These are phyloP conservation scores for Solanum bulbocastanum DNA, from an alignment of 257 asterid species.

Conservation along the genomic window DNA sequence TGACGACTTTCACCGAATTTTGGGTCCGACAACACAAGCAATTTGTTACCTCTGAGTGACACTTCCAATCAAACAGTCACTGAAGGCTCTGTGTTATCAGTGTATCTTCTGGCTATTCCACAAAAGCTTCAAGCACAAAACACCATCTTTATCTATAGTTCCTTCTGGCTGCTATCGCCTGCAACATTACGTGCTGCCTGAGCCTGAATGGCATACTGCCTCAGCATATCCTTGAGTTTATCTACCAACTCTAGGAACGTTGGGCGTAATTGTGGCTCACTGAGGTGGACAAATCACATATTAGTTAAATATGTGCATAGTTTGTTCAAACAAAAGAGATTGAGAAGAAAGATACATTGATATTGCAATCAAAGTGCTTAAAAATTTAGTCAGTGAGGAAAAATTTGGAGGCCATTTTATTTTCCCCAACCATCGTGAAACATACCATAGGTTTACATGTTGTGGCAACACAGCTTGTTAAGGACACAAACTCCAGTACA, in stretches of 20 bases:
- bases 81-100: not conserved
- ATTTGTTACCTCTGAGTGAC: not conserved
- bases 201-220: slow-evolving; percentile 30
- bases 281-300: slow-evolving; percentile 16
- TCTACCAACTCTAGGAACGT: slow-evolving; percentile 70
- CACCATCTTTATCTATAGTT: slow-evolving; percentile 14
- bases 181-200: slow-evolving; percentile 49
- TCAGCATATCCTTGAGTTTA: slow-evolving; percentile 61
- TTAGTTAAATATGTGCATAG: not conserved
- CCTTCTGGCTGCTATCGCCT: slow-evolving; percentile 35
- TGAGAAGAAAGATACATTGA: not conserved
- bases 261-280: slow-evolving; percentile 72
- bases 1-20: not conserved
- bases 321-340: not conserved
- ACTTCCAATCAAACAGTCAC: not conserved
- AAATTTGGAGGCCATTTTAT: not conserved
- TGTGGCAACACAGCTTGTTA: not conserved
- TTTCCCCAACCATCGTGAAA: not conserved
- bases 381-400: not conserved
- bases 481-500: not conserved
- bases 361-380: not conserved
- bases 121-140: not conserved
- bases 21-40: slow-evolving; percentile 11
- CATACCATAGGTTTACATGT: not conserved
- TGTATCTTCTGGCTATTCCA: not conserved